Evolutionary conservation across 2,329 filamentous ascomycete species (phyloP).

Genomic region (Exophiala bonariae): DNA sequence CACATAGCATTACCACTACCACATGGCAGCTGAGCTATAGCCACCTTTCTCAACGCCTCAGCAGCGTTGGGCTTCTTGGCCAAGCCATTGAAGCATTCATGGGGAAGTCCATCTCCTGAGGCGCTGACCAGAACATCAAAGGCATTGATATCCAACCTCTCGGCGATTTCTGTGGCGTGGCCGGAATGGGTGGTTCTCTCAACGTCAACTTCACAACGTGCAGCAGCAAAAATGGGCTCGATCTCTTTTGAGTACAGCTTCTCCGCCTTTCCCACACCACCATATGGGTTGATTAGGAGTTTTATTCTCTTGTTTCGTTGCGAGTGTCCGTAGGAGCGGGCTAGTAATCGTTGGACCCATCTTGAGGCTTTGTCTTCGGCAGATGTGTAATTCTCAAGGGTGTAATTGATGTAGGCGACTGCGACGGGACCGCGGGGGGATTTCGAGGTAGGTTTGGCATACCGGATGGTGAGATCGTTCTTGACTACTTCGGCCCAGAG

Average conservation of each 20-base stretch:
- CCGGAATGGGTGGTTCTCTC: conserved; percentile 70
- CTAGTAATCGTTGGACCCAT: conserved; percentile 67
- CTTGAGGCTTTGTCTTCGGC: conserved; percentile 40
- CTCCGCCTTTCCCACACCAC: conserved; percentile 75
- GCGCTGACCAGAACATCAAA: conserved; percentile 87
- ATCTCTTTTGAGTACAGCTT: conserved; percentile 74
- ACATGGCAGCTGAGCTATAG: conserved; percentile 84
- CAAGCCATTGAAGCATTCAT: conserved; percentile 94
- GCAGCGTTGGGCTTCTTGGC: conserved; percentile 73
- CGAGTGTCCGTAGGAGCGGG: conserved; percentile 68
- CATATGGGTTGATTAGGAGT: conserved; percentile 86
- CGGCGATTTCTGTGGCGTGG: conserved; percentile 75
- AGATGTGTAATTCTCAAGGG: conserved; percentile 54
- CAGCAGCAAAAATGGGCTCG: conserved; percentile 79
- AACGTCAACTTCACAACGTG: conserved; percentile 73
- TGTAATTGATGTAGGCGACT: conserved; percentile 62
- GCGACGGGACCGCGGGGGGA: conserved; percentile 51
- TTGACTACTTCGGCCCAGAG: conserved; percentile 73
- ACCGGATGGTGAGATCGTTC: conserved; percentile 67
- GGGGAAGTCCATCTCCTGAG: conserved; percentile 86
- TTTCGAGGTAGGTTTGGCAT: conserved; percentile 63
- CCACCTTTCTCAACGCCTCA: conserved; percentile 71
- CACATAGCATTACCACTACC: conserved; percentile 94
- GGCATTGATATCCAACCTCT: conserved; percentile 71
- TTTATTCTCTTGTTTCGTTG: conserved; percentile 76